phyloP scores from a whole-genome alignment of 2,329 filamentous ascomycete genomes.

The Gaeumannomyces sp. region DNA sequence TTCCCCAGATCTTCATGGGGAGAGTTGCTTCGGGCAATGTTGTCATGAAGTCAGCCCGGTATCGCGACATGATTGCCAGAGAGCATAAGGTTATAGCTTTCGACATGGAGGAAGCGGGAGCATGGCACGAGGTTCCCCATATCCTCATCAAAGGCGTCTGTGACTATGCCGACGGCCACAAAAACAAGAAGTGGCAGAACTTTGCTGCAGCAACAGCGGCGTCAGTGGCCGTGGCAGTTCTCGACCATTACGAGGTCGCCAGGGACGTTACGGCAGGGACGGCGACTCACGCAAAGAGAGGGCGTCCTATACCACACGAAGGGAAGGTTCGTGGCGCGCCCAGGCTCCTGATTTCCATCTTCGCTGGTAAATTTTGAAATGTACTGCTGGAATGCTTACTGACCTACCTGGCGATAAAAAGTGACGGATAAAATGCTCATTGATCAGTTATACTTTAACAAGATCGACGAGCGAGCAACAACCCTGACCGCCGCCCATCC shows the following conservation, averaged over 20 bases:
- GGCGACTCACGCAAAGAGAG: no score
- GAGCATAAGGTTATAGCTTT: constrained; percentile 14
- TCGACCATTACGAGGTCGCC: neutral
- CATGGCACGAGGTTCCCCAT: constrained; percentile 23
- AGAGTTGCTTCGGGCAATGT: no score
- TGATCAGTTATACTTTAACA: neutral
- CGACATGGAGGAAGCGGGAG: constrained; percentile 30
- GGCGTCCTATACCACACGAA: no score
- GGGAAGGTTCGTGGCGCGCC: no score
- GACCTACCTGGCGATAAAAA: neutral
- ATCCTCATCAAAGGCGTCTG: constrained; percentile 28
- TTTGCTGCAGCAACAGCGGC: constrained; percentile 31
- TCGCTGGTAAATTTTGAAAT: no score
- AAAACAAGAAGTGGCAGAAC: constrained; percentile 28
- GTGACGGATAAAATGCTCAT: neutral
- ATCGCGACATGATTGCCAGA: neutral
- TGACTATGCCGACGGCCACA: constrained; percentile 34
- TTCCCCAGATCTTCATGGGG: neutral
- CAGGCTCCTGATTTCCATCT: no score
- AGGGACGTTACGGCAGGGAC: neutral
- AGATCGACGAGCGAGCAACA: neutral
- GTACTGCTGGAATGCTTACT: no score
- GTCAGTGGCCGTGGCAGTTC: constrained; percentile 19
- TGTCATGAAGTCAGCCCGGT: neutral
- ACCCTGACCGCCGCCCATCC: neutral